Percentiles rank a stretch among this genome's conserved stretches.
phyloP scores from a whole-genome alignment of 768 basidiomycete species.

The Rossbeevera mucosa region DNA sequence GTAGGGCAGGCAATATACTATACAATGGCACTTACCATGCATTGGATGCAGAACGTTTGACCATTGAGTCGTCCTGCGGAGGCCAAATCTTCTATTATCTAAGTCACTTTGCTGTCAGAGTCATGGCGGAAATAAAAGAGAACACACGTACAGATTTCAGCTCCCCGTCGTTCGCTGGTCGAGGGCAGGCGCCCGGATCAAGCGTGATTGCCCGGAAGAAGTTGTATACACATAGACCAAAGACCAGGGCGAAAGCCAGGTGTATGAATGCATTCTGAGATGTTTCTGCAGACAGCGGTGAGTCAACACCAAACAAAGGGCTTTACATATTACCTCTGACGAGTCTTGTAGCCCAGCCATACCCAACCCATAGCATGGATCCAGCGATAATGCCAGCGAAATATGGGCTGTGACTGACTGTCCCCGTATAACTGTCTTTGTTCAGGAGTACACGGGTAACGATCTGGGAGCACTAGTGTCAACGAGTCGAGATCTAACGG shows the following conservation, averaged over 20 bases:
- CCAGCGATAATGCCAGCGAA: constrained; percentile 87
- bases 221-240: constrained; percentile 76
- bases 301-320: background rate
- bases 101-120: background rate
- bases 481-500: constrained; percentile 1
- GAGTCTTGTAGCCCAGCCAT: constrained; percentile 75
- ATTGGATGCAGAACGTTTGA: constrained; percentile 93
- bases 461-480: constrained; percentile 41
- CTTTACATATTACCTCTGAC: constrained; percentile 51
- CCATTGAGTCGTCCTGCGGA: constrained; percentile 87
- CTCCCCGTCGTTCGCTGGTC: constrained; percentile 76
- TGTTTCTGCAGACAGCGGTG: constrained; percentile 47
- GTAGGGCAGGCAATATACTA: background rate
- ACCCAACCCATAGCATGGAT: constrained; percentile 83
- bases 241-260: constrained; percentile 65
- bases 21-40: constrained; percentile 59
- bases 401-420: constrained; percentile 84
- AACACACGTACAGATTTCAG: constrained; percentile 67
- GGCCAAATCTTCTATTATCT: constrained; percentile 91
- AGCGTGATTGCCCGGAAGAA: constrained; percentile 87
- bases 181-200: constrained; percentile 86
- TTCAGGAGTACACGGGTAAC: constrained; percentile 85
- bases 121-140: background rate
- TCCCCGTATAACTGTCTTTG: constrained; percentile 75
- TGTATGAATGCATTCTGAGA: constrained; percentile 73